These are phyloP conservation scores for Meira miltonrushii DNA, from an alignment of 1,284 basidiomycete species.

Conservation along the genomic window DNA sequence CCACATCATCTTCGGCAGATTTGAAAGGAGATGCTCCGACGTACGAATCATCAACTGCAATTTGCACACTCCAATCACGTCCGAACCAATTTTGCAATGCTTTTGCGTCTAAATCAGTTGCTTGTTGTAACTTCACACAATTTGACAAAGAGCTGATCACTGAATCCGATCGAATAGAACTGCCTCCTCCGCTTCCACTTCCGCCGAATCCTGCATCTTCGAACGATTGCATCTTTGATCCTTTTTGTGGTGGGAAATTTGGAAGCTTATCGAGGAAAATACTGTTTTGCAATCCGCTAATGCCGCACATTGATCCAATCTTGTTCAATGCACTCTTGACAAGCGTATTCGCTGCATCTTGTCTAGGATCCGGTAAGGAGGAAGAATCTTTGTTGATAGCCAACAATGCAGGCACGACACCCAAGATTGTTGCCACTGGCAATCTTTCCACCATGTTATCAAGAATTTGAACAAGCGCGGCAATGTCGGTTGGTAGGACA, in stretches of 20 bases:
- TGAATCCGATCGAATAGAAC: background rate
- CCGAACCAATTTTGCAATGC: constrained; percentile 37
- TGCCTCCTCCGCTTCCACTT: background rate
- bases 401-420: constrained; percentile 77
- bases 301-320: constrained; percentile 69
- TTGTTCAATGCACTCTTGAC: constrained; percentile 64
- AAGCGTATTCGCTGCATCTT: constrained; percentile 64
- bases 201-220: constrained; percentile 29
- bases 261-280: background rate
- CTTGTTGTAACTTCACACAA: constrained; percentile 31
- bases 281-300: background rate
- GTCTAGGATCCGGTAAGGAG: constrained; percentile 51
- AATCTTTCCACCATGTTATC: constrained; percentile 64
- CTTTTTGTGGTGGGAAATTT: constrained; percentile 21
- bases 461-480: constrained; percentile 68
- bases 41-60: constrained; percentile 36
- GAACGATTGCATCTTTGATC: constrained; percentile 22
- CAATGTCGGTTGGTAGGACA: constrained; percentile 69
- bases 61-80: constrained; percentile 43
- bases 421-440: constrained; percentile 68
- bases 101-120: constrained; percentile 23
- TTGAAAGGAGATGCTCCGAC: constrained; percentile 6
- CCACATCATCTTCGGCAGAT: constrained; percentile 15
- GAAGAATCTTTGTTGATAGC: constrained; percentile 52
- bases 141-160: constrained; percentile 27